Conservation (phyloP, 768 basidiomycete genomes). For the Calocera cornea region DNA sequence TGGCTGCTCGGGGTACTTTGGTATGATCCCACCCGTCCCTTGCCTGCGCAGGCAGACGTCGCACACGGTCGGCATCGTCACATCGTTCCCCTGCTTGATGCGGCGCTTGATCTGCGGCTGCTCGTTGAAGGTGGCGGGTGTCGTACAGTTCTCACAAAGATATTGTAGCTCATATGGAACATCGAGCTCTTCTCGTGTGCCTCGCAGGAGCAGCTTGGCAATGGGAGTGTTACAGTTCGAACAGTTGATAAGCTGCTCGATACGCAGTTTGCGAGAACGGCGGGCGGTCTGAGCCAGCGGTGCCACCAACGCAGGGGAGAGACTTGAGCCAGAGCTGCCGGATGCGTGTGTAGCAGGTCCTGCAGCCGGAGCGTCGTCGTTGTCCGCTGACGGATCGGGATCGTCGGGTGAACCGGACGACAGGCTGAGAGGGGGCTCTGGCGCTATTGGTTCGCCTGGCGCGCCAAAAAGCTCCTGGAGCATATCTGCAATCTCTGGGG, state of each 20-base stretch:
- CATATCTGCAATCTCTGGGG: not conserved
- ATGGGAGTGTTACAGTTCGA: slow-evolving; percentile 3
- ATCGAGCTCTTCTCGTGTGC: slow-evolving; percentile 9
- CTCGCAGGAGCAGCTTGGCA: slow-evolving; percentile 10
- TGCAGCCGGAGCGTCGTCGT: not conserved
- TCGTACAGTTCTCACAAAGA: slow-evolving; percentile 7
- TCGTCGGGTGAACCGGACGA: not conserved
- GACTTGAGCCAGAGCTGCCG: not conserved
- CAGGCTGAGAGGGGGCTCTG: not conserved
- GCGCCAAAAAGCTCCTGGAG: not conserved
- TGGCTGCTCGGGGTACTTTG: not conserved
- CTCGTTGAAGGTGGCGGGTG: not conserved
- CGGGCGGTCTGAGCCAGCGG: not conserved
- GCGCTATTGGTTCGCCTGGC: not conserved
- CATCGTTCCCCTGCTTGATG: slow-evolving; percentile 10
- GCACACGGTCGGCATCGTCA: slow-evolving; percentile 9
- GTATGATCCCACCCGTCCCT: slow-evolving; percentile 10
- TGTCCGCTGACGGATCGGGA: not conserved
- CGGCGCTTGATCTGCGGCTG: slow-evolving; percentile 4
- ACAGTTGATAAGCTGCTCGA: slow-evolving; percentile 8
- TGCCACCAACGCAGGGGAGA: not conserved
- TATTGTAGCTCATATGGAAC: slow-evolving; percentile 6
- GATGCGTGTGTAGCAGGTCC: not conserved
- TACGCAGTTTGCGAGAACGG: slow-evolving; percentile 6
- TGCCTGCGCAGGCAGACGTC: slow-evolving; percentile 10